These are phyloP conservation scores for Lojkania enalia DNA, from an alignment of 2,329 filamentous ascomycete species.

Conservation along the genomic window DNA sequence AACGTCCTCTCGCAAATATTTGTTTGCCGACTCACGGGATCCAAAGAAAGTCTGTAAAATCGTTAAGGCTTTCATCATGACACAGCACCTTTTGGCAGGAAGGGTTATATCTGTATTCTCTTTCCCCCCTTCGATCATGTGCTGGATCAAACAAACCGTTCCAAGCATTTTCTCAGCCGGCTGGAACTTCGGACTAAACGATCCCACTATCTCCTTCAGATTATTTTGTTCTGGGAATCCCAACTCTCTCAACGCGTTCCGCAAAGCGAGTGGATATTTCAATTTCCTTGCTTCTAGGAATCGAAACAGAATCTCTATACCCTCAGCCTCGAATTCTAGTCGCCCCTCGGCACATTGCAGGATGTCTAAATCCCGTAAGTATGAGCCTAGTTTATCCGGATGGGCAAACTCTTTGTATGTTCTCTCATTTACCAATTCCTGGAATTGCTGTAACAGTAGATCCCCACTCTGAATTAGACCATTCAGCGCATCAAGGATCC, in stretches of 20 bases:
- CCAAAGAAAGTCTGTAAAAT: conserved; percentile 13
- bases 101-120: not conserved
- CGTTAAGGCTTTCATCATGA: conserved; percentile 15
- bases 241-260: conserved; percentile 7
- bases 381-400: conserved; percentile 9
- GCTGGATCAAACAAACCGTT: conserved; percentile 7
- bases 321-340: conserved; percentile 5
- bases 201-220: not conserved
- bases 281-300: conserved; percentile 7
- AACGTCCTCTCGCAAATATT: conserved; percentile 4
- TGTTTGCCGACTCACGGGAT: conserved; percentile 4
- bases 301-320: conserved; percentile 8
- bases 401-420: conserved; percentile 8
- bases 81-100: not conserved
- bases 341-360: conserved; percentile 3
- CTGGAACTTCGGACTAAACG: conserved; percentile 3
- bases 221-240: conserved; percentile 6
- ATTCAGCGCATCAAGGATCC: conserved; percentile 16
- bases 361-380: conserved; percentile 9
- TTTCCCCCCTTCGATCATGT: not conserved
- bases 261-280: conserved; percentile 10
- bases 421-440: conserved; percentile 13
- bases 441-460: conserved; percentile 20
- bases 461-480: conserved; percentile 18
- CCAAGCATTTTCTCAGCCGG: not conserved